A percentile compares a stretch with the other conserved stretches of the same genome.
These are phyloP conservation scores for Tulasnella sp. DNA, from an alignment of 768 basidiomycete genomes.

Conservation along the genomic window DNA sequence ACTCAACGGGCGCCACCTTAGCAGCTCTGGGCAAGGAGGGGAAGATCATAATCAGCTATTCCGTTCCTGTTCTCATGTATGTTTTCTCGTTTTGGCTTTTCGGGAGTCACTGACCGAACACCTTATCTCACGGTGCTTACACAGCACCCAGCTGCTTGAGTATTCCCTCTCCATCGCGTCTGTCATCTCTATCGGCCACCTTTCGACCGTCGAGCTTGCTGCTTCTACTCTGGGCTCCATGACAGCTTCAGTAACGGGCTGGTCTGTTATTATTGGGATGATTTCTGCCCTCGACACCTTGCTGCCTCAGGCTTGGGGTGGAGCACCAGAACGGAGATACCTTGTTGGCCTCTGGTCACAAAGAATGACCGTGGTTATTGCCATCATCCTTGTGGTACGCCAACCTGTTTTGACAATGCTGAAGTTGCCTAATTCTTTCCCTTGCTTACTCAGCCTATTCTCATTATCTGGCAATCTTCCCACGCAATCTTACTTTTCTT, in stretches of 20 bases:
- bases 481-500: slow-evolving; percentile 76
- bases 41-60: slow-evolving; percentile 61
- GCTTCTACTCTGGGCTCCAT: slow-evolving; percentile 75
- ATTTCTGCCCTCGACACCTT: slow-evolving; percentile 88
- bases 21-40: slow-evolving; percentile 56
- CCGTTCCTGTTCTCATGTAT: slow-evolving; percentile 73
- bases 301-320: slow-evolving; percentile 94
- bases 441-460: slow-evolving; percentile 53
- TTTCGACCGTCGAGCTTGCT: slow-evolving; percentile 87
- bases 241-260: slow-evolving; percentile 70
- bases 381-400: slow-evolving; percentile 62
- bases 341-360: slow-evolving; percentile 91
- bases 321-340: slow-evolving; percentile 65
- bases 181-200: slow-evolving; percentile 86
- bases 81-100: slow-evolving; percentile 6
- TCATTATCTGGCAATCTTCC: slow-evolving; percentile 78
- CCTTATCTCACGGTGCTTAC: slow-evolving; percentile 32
- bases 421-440: background rate
- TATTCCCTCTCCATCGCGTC: slow-evolving; percentile 83
- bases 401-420: background rate
- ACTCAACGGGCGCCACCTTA: background rate
- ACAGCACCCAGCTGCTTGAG: slow-evolving; percentile 77
- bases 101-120: slow-evolving; percentile 37
- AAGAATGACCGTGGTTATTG: slow-evolving; percentile 77
- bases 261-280: slow-evolving; percentile 81